These are phyloP conservation scores for Spiromastix sp. DNA, from an alignment of 2,329 filamentous ascomycete genomes.

Conservation along the genomic window DNA sequence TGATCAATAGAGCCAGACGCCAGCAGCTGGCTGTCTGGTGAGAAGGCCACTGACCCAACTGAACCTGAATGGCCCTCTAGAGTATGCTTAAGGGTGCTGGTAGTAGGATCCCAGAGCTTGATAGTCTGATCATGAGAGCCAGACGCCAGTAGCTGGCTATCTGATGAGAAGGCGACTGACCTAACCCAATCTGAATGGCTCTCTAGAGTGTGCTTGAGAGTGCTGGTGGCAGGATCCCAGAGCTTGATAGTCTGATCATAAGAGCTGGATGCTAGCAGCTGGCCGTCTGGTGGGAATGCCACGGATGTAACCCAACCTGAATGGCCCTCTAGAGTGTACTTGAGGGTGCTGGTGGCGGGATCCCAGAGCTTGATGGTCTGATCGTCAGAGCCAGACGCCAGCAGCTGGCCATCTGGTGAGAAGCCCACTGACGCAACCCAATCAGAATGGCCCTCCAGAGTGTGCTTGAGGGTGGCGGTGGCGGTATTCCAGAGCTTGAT, in stretches of 20 bases:
- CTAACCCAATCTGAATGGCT: neutral
- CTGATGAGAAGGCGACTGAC: slow-evolving; percentile 10
- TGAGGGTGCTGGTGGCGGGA: slow-evolving; percentile 1
- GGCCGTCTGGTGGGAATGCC: slow-evolving; percentile 8
- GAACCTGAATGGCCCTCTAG: slow-evolving; percentile 5
- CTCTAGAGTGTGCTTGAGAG: neutral
- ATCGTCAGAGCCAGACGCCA: slow-evolving; percentile 17
- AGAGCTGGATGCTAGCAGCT: slow-evolving; percentile 5
- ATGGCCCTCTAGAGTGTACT: slow-evolving; percentile 5
- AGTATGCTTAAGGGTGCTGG: slow-evolving; percentile 1
- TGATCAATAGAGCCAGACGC: slow-evolving; percentile 9
- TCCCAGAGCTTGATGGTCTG: slow-evolving; percentile 16
- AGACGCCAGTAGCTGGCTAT: slow-evolving; percentile 10
- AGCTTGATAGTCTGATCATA: slow-evolving; percentile 5
- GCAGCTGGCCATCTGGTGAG: slow-evolving; percentile 14
- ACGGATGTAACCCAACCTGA: neutral
- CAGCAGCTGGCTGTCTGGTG: slow-evolving; percentile 10
- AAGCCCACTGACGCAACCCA: slow-evolving; percentile 14
- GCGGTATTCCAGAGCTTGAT: slow-evolving; percentile 11
- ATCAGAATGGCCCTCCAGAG: slow-evolving; percentile 12
- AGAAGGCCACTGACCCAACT: slow-evolving; percentile 9
- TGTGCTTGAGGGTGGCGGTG: slow-evolving; percentile 7
- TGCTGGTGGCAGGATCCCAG: slow-evolving; percentile 4
- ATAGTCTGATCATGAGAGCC: slow-evolving; percentile 6
- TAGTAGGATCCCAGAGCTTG: slow-evolving; percentile 1